Percentiles rank a stretch among this genome's conserved stretches.
Conservation (phyloP, 106 monocot species). For the Allium cepa region DNA sequence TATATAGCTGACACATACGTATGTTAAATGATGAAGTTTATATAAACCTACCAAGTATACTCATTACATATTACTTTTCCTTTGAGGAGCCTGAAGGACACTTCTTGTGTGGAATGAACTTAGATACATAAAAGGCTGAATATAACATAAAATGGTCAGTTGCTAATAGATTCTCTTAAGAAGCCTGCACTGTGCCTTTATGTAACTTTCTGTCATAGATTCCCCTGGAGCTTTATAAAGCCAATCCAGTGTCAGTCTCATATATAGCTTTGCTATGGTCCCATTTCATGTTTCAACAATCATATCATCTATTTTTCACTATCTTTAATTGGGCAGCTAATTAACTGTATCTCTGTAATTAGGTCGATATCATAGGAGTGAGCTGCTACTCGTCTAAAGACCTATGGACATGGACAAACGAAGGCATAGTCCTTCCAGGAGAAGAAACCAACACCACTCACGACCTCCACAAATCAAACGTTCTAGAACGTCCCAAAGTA, state of each 20-base stretch:
- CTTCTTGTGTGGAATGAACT: too few relatives aligned
- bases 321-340: background rate
- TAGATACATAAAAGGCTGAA: too few relatives aligned
- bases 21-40: too few relatives aligned
- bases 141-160: too few relatives aligned
- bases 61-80: too few relatives aligned
- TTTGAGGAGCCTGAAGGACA: too few relatives aligned
- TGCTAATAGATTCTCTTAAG: too few relatives aligned
- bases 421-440: conserved; percentile 64
- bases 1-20: too few relatives aligned
- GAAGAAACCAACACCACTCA: conserved; percentile 61
- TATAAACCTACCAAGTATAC: too few relatives aligned
- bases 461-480: conserved; percentile 75
- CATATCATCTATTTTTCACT: background rate
- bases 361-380: conserved; percentile 95
- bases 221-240: background rate
- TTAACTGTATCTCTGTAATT: background rate
- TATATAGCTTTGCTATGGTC: background rate
- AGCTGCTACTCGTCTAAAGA: conserved; percentile 97
- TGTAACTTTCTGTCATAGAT: too few relatives aligned
- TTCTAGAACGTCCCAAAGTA: conserved; percentile 92
- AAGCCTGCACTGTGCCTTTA: too few relatives aligned
- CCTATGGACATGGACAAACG: conserved; percentile 82
- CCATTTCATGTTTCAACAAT: background rate
- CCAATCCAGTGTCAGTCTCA: background rate